Percentiles rank a stretch among this genome's conserved stretches.
Conservation (phyloP, 2,329 filamentous ascomycete species). For the Bipolaris bicolor region DNA sequence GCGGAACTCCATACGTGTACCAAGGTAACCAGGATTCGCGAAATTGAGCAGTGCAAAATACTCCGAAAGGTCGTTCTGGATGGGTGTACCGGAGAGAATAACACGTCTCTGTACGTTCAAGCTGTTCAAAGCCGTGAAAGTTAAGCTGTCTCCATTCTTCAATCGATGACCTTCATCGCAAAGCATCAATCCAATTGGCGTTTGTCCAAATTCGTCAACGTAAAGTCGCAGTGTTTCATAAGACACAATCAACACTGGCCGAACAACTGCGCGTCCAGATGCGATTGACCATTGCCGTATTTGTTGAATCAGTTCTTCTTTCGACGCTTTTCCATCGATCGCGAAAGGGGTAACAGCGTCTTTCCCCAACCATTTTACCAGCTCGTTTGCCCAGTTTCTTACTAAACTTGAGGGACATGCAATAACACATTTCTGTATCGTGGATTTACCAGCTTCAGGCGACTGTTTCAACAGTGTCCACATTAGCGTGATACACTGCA, state of each 20-base stretch:
- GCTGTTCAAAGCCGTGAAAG: constrained; percentile 87
- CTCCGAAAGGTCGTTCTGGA: constrained; percentile 97
- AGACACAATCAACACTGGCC: constrained; percentile 95
- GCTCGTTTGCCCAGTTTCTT: constrained; percentile 96
- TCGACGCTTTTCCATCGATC: constrained; percentile 94
- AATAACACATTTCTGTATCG: constrained; percentile 95
- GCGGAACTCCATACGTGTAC: constrained; percentile 86
- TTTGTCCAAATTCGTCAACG: constrained; percentile 85
- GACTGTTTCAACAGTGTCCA: constrained; percentile 98
- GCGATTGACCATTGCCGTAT: constrained; percentile 94
- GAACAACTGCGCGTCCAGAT: constrained; percentile 83
- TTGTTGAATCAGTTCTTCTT: constrained; percentile 88
- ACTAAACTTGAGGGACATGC: constrained; percentile 96
- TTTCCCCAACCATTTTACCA: constrained; percentile 93
- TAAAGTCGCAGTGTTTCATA: constrained; percentile 95
- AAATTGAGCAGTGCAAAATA: constrained; percentile 97
- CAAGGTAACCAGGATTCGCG: constrained; percentile 90
- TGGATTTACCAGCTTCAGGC: constrained; percentile 88
- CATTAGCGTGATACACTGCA: constrained; percentile 95
- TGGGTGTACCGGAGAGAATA: constrained; percentile 94
- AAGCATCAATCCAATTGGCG: constrained; percentile 87
- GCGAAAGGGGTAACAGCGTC: constrained; percentile 93
- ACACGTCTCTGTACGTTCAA: constrained; percentile 90
- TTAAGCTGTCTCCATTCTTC: constrained; percentile 96
- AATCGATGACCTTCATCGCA: constrained; percentile 96